Conservation (phyloP, 2,329 filamentous ascomycete species). For the Aspergillus clavatus region DNA sequence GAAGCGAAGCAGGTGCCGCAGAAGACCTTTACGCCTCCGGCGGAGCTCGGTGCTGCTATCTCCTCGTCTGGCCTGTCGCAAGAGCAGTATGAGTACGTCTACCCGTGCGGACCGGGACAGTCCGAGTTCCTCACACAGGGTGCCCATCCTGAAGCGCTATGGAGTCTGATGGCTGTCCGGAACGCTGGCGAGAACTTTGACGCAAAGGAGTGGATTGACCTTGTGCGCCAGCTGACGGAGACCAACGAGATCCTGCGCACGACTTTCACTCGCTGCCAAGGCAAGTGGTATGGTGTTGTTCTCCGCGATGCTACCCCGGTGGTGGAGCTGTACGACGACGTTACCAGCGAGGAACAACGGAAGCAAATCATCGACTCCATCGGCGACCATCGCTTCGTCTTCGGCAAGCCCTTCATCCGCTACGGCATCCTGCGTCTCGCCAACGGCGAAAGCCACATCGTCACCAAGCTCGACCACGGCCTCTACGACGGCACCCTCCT, state of each 20-base stretch:
- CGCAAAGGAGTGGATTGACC: conserved; percentile 12
- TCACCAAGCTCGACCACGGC: conserved; percentile 34
- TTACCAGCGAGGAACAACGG: conserved; percentile 18
- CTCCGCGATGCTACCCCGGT: conserved; percentile 11
- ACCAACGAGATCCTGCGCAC: conserved; percentile 12
- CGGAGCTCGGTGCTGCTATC: background rate
- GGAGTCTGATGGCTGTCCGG: background rate
- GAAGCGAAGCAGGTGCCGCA: background rate
- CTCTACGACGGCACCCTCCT: conserved; percentile 37
- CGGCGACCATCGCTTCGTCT: conserved; percentile 25
- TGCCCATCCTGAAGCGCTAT: background rate
- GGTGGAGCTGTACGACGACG: conserved; percentile 5
- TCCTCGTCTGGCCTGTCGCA: background rate
- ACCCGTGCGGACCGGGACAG: conserved; percentile 1
- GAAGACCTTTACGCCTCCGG: background rate
- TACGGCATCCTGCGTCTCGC: conserved; percentile 27
- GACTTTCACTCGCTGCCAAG: conserved; percentile 4
- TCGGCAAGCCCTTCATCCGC: conserved; percentile 32
- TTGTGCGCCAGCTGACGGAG: conserved; percentile 8
- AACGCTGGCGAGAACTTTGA: conserved; percentile 1
- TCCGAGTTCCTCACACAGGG: conserved; percentile 3
- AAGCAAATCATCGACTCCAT: conserved; percentile 18
- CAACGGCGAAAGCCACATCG: conserved; percentile 22
- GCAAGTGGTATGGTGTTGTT: conserved; percentile 13
- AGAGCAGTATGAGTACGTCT: conserved; percentile 1